Evolutionary conservation across 495 filamentous ascomycete species (phyloP).

Genomic region (Hypoxylon lienhwacheense): DNA sequence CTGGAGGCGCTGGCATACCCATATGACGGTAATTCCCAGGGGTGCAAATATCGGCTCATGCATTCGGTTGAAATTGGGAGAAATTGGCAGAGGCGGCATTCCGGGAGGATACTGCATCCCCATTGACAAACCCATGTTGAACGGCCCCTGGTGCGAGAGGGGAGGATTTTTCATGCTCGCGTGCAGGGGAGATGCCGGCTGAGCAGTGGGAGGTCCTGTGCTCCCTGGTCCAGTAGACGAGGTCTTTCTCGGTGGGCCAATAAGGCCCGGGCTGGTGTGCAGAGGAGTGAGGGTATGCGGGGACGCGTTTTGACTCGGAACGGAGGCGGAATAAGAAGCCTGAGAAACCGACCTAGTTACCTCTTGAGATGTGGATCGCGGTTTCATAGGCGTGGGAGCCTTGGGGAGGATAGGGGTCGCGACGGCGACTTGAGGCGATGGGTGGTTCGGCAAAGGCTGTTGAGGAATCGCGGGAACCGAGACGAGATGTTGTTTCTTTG

Average conservation of each 20-base stretch:
- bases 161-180: slow-evolving; percentile 48
- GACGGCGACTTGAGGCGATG: slow-evolving; percentile 76
- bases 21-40: slow-evolving; percentile 60
- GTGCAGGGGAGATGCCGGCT: slow-evolving; percentile 48
- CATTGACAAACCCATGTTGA: slow-evolving; percentile 41
- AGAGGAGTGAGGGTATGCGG: slow-evolving; percentile 61
- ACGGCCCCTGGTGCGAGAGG: slow-evolving; percentile 45
- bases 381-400: slow-evolving; percentile 72
- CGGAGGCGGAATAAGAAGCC: slow-evolving; percentile 54
- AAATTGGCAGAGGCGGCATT: slow-evolving; percentile 49
- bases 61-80: slow-evolving; percentile 51
- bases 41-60: slow-evolving; percentile 59
- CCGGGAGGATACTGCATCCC: slow-evolving; percentile 59
- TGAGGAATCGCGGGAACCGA: slow-evolving; percentile 58
- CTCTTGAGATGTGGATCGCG: slow-evolving; percentile 79
- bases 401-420: slow-evolving; percentile 84
- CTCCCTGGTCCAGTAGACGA: slow-evolving; percentile 36
- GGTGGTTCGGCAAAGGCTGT: slow-evolving; percentile 48
- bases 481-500: slow-evolving; percentile 53
- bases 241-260: slow-evolving; percentile 51
- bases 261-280: slow-evolving; percentile 59
- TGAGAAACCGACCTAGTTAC: slow-evolving; percentile 71
- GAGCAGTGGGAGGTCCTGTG: slow-evolving; percentile 15
- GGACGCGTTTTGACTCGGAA: slow-evolving; percentile 65
- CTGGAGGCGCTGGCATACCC: slow-evolving; percentile 59